A percentile compares a stretch with the other conserved stretches of the same genome.
These are phyloP conservation scores for Sphaerobolus stellatus DNA, from an alignment of 1,284 basidiomycete genomes.

Conservation along the genomic window DNA sequence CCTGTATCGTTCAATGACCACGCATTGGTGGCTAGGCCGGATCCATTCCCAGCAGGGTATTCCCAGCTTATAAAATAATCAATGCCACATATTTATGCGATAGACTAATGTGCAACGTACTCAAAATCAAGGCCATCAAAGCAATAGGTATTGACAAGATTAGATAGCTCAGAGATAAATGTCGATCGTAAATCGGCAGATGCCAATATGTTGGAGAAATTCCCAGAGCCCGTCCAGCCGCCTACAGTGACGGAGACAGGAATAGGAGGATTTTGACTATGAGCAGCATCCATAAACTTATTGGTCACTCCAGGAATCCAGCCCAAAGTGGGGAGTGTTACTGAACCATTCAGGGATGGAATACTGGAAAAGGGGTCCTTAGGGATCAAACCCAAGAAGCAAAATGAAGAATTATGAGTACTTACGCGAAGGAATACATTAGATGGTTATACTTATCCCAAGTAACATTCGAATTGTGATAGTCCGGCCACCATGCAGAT, in stretches of 20 bases:
- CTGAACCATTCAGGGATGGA: not conserved
- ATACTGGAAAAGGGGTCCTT: not conserved
- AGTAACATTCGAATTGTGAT: no score
- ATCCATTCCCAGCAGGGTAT: conserved; percentile 70
- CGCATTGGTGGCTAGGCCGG: conserved; percentile 73
- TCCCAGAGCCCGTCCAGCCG: conserved; percentile 81
- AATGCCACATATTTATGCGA: conserved; percentile 10
- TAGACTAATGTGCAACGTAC: conserved; percentile 37
- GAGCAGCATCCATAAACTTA: not conserved
- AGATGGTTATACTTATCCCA: conserved; percentile 54
- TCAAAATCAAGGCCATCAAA: conserved; percentile 88
- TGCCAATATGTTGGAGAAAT: conserved; percentile 74
- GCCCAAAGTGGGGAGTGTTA: not conserved
- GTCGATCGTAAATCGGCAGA: conserved; percentile 57
- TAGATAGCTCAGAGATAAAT: conserved; percentile 65
- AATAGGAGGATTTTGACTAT: conserved; percentile 47
- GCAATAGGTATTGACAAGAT: conserved; percentile 60
- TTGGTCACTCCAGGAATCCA: not conserved
- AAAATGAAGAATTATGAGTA: not conserved
- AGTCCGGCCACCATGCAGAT: no score
- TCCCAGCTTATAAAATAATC: conserved; percentile 70
- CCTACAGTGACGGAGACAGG: conserved; percentile 79
- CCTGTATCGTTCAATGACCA: conserved; percentile 63
- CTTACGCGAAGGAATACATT: conserved; percentile 43
- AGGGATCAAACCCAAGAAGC: not conserved